phyloP scores from a whole-genome alignment of 768 basidiomycete genomes.

The Multifurca ochricompacta region DNA sequence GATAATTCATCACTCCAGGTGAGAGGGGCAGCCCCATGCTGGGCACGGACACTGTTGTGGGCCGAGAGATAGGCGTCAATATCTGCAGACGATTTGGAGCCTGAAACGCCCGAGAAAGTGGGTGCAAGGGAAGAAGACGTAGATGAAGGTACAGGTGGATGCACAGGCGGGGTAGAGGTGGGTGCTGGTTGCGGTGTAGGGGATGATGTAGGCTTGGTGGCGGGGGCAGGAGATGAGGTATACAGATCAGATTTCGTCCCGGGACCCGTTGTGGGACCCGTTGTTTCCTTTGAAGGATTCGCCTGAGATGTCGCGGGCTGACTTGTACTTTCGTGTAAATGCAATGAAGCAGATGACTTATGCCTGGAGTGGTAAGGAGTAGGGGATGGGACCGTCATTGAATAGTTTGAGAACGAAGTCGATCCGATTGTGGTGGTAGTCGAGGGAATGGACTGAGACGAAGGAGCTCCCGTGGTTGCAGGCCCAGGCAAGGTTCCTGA shows the following conservation, averaged over 20 bases:
- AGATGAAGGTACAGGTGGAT: not conserved
- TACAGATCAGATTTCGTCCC: not conserved
- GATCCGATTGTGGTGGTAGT: not conserved
- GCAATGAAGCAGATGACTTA: not conserved
- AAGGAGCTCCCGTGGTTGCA: not conserved
- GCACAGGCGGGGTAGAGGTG: slow-evolving; percentile 4
- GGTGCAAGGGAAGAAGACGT: slow-evolving; percentile 14
- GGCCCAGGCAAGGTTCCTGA: not conserved
- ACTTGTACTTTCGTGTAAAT: not conserved
- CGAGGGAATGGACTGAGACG: not conserved
- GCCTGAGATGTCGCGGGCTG: not conserved
- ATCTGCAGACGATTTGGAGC: slow-evolving; percentile 35
- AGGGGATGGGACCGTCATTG: not conserved
- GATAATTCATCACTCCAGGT: slow-evolving; percentile 59
- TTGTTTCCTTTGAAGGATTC: not conserved
- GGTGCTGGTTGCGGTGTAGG: not conserved
- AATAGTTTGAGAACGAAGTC: too few relatives aligned
- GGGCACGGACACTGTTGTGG: slow-evolving; percentile 56
- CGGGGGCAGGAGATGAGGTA: not conserved
- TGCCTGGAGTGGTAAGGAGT: not conserved
- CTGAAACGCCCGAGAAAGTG: not conserved
- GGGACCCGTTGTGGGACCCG: too few relatives aligned
- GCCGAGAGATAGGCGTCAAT: slow-evolving; percentile 44
- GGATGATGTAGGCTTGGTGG: slow-evolving; percentile 4
- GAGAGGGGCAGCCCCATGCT: slow-evolving; percentile 56